Base-by-base conservation (phyloP, 495 filamentous ascomycete genomes). In the Entonaema liquescens region DNA sequence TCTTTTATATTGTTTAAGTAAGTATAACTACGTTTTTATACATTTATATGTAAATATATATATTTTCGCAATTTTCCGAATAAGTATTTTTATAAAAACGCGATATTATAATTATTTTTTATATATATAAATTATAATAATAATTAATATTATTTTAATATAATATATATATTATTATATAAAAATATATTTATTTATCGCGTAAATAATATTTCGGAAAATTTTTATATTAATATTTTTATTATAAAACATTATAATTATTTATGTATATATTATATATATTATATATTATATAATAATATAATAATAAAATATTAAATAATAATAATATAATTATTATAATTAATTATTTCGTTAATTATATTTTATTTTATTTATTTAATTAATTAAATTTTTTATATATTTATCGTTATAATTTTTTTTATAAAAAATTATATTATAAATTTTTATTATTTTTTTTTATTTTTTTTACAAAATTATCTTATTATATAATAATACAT, bases 51-150 rank as follows among this genome's bases (percentile, higher is more conserved):
- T 49, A 60, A 47, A 12, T 36, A 47, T 42, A 44, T 38, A 15
- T 56, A 67, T 50, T 29, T 38, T 72, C 69, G 69, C 69, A 67
- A 72, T 72, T 36, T 72, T 72, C 69, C 64, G 69, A 72, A 64
- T 50, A 50, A 3, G 64, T 72, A 67, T 47, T 63, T 62, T 19
- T 66, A 66, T 54, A 66, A 31, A 25, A n/a, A n/a, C n/a, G n/a
- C n/a, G n/a, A n/a, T n/a, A n/a, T n/a, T n/a, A n/a, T n/a, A n/a
- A n/a, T n/a, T n/a, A n/a, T n/a, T n/a, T n/a, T n/a, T n/a, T n/a
- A n/a, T n/a, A n/a, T n/a, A n/a, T n/a, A n/a, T n/a, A n/a, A n/a
- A n/a, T n/a, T n/a, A n/a, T n/a, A n/a, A n/a, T n/a, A n/a, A n/a
- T n/a, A n/a, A n/a, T n/a, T n/a, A n/a, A n/a, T n/a, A n/a, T n/a